phyloP scores from a whole-genome alignment of 805 yeast genomes.

The Metschnikowia arizonensis region DNA sequence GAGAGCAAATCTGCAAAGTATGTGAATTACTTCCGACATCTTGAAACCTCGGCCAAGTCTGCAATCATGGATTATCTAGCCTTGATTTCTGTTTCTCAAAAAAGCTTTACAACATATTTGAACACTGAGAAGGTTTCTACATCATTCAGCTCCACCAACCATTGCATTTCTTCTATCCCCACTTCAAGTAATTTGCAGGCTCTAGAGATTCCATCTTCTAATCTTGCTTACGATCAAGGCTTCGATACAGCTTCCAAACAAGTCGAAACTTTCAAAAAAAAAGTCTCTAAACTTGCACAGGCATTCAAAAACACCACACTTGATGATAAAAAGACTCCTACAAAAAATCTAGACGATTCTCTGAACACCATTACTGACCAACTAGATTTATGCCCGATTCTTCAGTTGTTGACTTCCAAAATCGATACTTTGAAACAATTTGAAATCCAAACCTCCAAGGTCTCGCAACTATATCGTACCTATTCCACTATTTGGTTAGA shows the following conservation, averaged over 20 bases:
- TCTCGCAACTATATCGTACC: conserved; percentile 28
- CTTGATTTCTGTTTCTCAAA: conserved; percentile 1
- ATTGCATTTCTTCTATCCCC: neutral
- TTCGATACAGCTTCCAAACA: conserved; percentile 31
- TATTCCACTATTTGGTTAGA: conserved; percentile 29
- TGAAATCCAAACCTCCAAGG: conserved; percentile 21
- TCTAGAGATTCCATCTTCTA: conserved; percentile 6
- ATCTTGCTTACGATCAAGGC: conserved; percentile 34
- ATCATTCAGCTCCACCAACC: conserved; percentile 2
- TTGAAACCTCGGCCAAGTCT: conserved; percentile 36
- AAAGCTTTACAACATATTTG: conserved; percentile 6
- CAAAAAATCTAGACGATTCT: conserved; percentile 26
- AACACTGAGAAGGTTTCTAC: conserved; percentile 11
- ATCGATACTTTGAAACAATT: conserved; percentile 27
- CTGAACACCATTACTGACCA: conserved; percentile 32
- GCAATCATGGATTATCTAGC: conserved; percentile 29
- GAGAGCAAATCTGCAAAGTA: conserved; percentile 47
- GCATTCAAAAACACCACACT: neutral
- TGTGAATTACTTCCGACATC: conserved; percentile 36
- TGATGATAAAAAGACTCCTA: neutral
- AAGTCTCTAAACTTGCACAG: conserved; percentile 8
- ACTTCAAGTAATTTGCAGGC: too few relatives aligned
- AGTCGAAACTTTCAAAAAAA: conserved; percentile 22
- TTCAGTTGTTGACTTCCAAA: conserved; percentile 27
- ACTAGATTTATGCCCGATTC: conserved; percentile 33